Conservation (phyloP, 352 stramenopile species). For the Pythium monospermum region DNA sequence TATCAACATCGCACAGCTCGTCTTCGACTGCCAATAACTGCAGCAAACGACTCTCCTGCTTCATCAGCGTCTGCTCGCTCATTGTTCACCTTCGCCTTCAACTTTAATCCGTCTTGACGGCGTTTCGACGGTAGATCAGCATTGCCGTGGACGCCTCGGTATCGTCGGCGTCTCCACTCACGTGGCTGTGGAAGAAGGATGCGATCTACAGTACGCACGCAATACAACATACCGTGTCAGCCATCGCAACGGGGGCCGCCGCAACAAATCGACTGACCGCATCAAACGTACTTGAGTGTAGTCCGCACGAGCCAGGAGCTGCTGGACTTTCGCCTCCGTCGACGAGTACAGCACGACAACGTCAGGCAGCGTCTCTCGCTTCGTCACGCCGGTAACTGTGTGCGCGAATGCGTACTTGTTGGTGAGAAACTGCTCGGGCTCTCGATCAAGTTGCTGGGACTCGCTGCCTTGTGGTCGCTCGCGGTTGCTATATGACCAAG, state of each 20-base stretch:
- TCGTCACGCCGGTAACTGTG: slow-evolving; percentile 13
- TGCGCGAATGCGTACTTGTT: slow-evolving; percentile 45
- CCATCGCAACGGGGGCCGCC: background rate
- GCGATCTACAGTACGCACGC: slow-evolving; percentile 25
- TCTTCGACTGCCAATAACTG: too few relatives aligned
- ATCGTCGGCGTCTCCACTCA: slow-evolving; percentile 64
- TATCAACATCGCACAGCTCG: too few relatives aligned
- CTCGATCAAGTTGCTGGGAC: slow-evolving; percentile 56
- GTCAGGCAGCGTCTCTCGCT: slow-evolving; percentile 37
- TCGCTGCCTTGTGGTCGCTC: slow-evolving; percentile 50
- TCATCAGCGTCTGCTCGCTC: background rate
- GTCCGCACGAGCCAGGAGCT: slow-evolving; percentile 29
- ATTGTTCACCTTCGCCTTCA: background rate
- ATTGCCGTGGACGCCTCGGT: slow-evolving; percentile 52
- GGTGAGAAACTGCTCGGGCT: slow-evolving; percentile 46
- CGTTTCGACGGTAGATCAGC: slow-evolving; percentile 52
- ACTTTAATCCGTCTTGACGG: slow-evolving; percentile 1
- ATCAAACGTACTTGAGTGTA: slow-evolving; percentile 41
- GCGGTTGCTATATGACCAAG: slow-evolving; percentile 39
- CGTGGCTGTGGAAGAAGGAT: slow-evolving; percentile 63
- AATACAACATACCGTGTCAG: background rate
- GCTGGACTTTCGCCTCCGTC: slow-evolving; percentile 38
- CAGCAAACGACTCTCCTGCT: too few relatives aligned
- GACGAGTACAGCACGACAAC: slow-evolving; percentile 67
- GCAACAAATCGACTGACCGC: background rate